phyloP scores from a whole-genome alignment of 2,329 filamentous ascomycete genomes.

The Cladosporium cucumerinum region DNA sequence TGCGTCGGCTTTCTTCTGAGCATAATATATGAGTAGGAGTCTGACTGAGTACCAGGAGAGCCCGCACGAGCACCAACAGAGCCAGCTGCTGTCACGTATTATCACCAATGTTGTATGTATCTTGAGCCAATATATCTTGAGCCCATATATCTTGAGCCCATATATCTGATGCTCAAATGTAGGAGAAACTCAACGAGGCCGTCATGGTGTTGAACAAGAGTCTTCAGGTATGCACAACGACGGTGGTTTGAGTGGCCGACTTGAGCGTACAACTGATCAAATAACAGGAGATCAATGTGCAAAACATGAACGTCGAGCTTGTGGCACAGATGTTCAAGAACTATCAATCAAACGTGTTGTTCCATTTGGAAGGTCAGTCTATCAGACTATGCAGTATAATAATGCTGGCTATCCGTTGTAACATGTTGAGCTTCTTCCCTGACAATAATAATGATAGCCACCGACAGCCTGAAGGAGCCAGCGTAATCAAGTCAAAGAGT shows the following conservation, averaged over 20 bases:
- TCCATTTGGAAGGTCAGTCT: slow-evolving; percentile 83
- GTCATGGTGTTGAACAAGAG: slow-evolving; percentile 89
- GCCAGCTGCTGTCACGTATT: slow-evolving; percentile 85
- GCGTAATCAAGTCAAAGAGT: neutral
- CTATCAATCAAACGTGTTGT: slow-evolving; percentile 95
- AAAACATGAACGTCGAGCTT: slow-evolving; percentile 98
- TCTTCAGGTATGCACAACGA: slow-evolving; percentile 61
- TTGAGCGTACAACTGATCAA: neutral
- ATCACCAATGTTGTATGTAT: slow-evolving; percentile 84
- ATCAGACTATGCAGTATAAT: neutral
- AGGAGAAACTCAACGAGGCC: slow-evolving; percentile 98
- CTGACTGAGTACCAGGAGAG: slow-evolving; percentile 63
- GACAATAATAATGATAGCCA: slow-evolving; percentile 53
- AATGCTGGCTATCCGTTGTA: neutral
- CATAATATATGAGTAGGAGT: neutral
- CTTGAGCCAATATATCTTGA: too few species aligned
- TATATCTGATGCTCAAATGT: slow-evolving; percentile 16
- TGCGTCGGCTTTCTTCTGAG: neutral
- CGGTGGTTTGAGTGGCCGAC: neutral
- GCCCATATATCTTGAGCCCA: too few species aligned
- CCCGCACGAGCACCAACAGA: slow-evolving; percentile 97
- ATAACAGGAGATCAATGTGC: slow-evolving; percentile 88
- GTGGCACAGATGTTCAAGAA: slow-evolving; percentile 99
- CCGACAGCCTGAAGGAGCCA: slow-evolving; percentile 72
- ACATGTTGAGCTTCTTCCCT: neutral